These are phyloP conservation scores for Gossypium herbaceum DNA, from an alignment of 345 rosid species.

Conservation along the genomic window DNA sequence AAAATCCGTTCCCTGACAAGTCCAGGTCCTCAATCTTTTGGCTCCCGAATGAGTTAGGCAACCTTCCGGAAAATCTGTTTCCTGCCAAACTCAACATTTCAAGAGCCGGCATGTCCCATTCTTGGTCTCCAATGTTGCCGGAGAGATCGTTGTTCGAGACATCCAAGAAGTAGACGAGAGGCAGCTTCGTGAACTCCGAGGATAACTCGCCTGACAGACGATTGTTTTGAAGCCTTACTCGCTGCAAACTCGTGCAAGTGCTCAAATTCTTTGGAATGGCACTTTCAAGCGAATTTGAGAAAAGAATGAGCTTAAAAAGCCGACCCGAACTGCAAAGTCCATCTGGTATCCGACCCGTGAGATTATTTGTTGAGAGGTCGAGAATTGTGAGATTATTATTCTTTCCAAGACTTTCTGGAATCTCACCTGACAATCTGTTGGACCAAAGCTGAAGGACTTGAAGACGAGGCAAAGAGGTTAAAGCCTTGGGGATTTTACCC, in stretches of 20 bases:
- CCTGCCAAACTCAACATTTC: conserved; percentile 66
- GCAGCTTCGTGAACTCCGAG: conserved; percentile 44
- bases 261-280: conserved; percentile 53
- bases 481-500: conserved; percentile 56
- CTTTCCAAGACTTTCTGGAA: conserved; percentile 63
- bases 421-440: conserved; percentile 58
- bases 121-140: conserved; percentile 42
- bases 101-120: conserved; percentile 71
- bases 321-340: conserved; percentile 58
- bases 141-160: conserved; percentile 61
- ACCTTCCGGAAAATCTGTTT: conserved; percentile 53
- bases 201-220: conserved; percentile 55
- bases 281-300: conserved; percentile 64
- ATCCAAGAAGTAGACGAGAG: conserved; percentile 73
- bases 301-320: conserved; percentile 79
- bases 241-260: conserved; percentile 51
- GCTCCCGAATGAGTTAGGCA: conserved; percentile 58
- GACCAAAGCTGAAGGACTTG: conserved; percentile 87
- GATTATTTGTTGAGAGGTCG: conserved; percentile 81
- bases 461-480: conserved; percentile 65
- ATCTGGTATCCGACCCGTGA: conserved; percentile 62
- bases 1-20: conserved; percentile 53
- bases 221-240: conserved; percentile 77
- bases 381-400: conserved; percentile 60
- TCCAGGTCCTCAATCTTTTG: conserved; percentile 59